A percentile compares a stretch with the other conserved stretches of the same genome.
These are phyloP conservation scores for Cladophialophora exuberans DNA, from an alignment of 2,329 filamentous ascomycete species.

Conservation along the genomic window DNA sequence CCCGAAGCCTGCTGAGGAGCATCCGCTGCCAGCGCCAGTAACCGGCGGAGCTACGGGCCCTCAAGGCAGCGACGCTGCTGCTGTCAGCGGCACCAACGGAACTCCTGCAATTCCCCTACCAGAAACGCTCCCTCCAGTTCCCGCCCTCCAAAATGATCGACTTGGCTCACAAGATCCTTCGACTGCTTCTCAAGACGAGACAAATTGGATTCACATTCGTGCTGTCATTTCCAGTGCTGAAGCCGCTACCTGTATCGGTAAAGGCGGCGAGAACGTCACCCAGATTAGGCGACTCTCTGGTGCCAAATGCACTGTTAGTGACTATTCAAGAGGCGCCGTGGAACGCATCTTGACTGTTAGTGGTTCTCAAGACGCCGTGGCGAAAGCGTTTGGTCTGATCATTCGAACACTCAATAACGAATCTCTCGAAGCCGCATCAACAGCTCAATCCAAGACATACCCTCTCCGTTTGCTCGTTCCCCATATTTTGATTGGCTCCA, in stretches of 20 bases:
- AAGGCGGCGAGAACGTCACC: constrained; percentile 97
- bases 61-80: constrained; percentile 63
- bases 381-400: constrained; percentile 98
- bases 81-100: constrained; percentile 11
- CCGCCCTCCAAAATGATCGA: constrained; percentile 58
- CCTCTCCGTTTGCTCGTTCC: constrained; percentile 93
- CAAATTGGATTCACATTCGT: constrained; percentile 93
- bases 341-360: constrained; percentile 98
- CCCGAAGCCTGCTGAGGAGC: constrained; percentile 13
- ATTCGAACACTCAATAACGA: constrained; percentile 98
- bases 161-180: constrained; percentile 46
- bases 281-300: constrained; percentile 94
- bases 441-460: constrained; percentile 93
- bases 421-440: constrained; percentile 83
- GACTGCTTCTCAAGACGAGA: constrained; percentile 75
- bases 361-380: constrained; percentile 92
- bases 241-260: constrained; percentile 96
- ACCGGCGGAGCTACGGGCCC: constrained; percentile 57
- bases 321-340: constrained; percentile 95
- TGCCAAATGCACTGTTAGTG: constrained; percentile 97
- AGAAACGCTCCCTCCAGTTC: constrained; percentile 63
- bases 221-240: constrained; percentile 97
- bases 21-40: constrained; percentile 41
- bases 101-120: constrained; percentile 35
- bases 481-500: constrained; percentile 95